Evolutionary conservation across 139 green algal species (phyloP), one percentile per base, ranked within the genome.

Genomic region (Choricystis sp.): DNA sequence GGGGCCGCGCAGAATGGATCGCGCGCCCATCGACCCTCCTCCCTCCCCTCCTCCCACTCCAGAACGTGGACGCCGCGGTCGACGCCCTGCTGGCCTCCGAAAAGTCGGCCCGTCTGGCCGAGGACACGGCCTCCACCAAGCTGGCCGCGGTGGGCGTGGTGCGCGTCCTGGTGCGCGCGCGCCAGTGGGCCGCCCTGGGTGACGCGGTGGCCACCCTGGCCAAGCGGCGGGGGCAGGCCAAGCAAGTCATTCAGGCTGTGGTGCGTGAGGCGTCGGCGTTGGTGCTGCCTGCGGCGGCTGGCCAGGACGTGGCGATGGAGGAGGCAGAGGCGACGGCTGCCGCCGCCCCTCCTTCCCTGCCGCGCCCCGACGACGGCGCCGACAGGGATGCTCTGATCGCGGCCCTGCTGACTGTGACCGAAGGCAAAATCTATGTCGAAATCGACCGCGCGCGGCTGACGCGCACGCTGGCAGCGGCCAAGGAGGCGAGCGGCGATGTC

Each of bases 381-480:
- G n/a, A n/a, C n/a, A n/a, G n/a, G n/a, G n/a, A n/a, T n/a, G n/a
- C n/a, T n/a, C 79, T 98, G 49, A 98, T 98, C 64, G 90, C 94
- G 72, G 95, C 90, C 14, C 78, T 99, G 40, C 83, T 89, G 65
- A 71, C 78, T 19, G 85, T 98, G 19, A 97, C 93, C 25, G 87
- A 94, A 72, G 93, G 93, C 66, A 83, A 94, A 84, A 99, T 99
- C 57, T 98, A 94, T 73, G 90, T 99, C 48, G 94, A 99, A 81
- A 96, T 99, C 67, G 93, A 99, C 81, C 78, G 94, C 5, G 91
- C 93, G 20, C 75, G 94, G 19, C 76, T 99, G 48, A 94, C 85
- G 3, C 78, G 81, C 52, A 78, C 74, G 62, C 80, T 98, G 61
- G 94, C 93, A 0, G 62, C 59, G 29, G 94, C 96, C 30, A 84